Evolutionary conservation across 2,329 filamentous ascomycete genomes (phyloP), one percentile per base, ranked within the genome.

Genomic region (Trichothecium roseum): DNA sequence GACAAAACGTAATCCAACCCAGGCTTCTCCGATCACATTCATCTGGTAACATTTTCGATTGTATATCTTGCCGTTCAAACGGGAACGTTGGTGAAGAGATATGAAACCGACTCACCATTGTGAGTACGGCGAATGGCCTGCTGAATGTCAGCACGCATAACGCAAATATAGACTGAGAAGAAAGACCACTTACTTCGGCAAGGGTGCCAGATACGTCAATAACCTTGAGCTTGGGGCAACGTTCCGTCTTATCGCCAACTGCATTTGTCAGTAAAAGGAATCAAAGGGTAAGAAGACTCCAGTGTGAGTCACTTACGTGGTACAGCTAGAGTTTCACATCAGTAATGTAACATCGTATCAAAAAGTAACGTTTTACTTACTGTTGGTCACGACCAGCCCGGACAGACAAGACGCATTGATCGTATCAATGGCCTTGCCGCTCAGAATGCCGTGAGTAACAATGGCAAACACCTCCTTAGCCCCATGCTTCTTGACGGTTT

Each of bases 361-460:
- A n/a, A 18, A 12, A 16, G 8, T 7, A 8, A 35, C 28, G 32
- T 6, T 18, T 14, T 15, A 51, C 60, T 51, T 49, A 64, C 62
- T 94, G 62, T 95, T 94, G 33, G 88, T 94, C 26, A 94, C 86
- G 12, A 95, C 86, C 27, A 95, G 66, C 49, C 81, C 78, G 47
- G 74, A 78, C 45, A 94, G 63, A 54, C 77, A 72, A 51, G 84
- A 86, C 45, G 73, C 72, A 59, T 94, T 94, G 50, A 94, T 67
- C 29, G 80, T 87, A 49, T 93, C 81, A 39, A 93, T 89, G 30
- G 88, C 88, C 46, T 84, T 85, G 34, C 87, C 88, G 44, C 81
- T 87, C 35, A 96, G 65, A 40, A 95, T 94, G 26, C 87, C 88
- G 54, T 95, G 89, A 1, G 89, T 95, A 39, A 96, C 91, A 45